phyloP scores from a whole-genome alignment of 345 rosid genomes.

The Eucalyptus camaldulensis region DNA sequence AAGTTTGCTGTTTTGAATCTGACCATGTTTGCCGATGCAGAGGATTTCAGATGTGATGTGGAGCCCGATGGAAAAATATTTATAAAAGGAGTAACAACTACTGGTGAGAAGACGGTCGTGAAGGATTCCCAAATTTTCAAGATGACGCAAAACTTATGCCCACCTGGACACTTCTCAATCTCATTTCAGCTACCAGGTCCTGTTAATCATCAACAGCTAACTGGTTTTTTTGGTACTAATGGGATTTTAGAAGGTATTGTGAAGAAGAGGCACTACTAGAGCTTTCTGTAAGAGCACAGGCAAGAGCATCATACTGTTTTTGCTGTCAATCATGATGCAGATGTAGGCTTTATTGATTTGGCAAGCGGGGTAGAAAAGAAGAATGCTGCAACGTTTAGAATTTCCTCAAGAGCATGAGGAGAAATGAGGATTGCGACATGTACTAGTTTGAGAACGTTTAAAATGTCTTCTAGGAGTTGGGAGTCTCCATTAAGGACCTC shows the following conservation, averaged over 20 bases:
- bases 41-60: slow-evolving; percentile 55
- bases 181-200: slow-evolving; percentile 75
- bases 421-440: not conserved
- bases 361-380: not conserved
- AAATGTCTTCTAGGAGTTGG: not conserved
- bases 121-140: slow-evolving; percentile 41
- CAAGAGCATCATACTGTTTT: not conserved
- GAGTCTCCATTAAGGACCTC: not conserved
- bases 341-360: not conserved
- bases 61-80: slow-evolving; percentile 47
- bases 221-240: slow-evolving; percentile 26
- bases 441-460: not conserved
- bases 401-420: not conserved
- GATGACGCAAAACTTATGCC: slow-evolving; percentile 69
- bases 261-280: slow-evolving; percentile 20
- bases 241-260: slow-evolving; percentile 73
- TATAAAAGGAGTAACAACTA: slow-evolving; percentile 57
- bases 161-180: slow-evolving; percentile 64
- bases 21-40: slow-evolving; percentile 18
- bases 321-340: not conserved
- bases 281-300: not conserved
- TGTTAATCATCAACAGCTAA: slow-evolving; percentile 33
- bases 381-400: not conserved
- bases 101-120: slow-evolving; percentile 61
- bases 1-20: not conserved